Percentiles rank a stretch among this genome's conserved stretches.
phyloP scores from a whole-genome alignment of 2,329 filamentous ascomycete genomes.

The Aspergillus uvarum region DNA sequence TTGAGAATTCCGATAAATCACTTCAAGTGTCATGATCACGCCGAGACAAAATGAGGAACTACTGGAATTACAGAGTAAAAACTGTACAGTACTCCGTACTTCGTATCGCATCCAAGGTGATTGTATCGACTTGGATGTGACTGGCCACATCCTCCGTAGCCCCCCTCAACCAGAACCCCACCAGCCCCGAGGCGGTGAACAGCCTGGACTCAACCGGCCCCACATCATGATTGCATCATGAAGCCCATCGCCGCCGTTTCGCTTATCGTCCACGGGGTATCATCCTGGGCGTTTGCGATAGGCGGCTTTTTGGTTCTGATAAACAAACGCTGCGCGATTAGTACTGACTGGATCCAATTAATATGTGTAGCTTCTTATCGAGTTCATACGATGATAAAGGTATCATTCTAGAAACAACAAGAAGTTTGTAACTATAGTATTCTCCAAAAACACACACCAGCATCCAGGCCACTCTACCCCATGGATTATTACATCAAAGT shows the following conservation, averaged over 20 bases:
- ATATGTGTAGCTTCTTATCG: too few species aligned
- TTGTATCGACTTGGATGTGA: constrained; percentile 15
- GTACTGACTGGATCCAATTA: too few species aligned
- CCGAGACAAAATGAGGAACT: background rate
- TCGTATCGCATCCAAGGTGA: constrained; percentile 1
- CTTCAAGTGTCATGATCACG: too few species aligned
- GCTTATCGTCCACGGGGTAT: background rate
- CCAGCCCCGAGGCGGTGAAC: constrained; percentile 11
- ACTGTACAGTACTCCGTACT: background rate
- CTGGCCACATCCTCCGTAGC: constrained; percentile 2
- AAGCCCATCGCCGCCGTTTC: background rate
- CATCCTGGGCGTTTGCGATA: background rate
- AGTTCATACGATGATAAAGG: too few species aligned
- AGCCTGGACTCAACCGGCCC: constrained; percentile 3
- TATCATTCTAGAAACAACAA: too few species aligned
- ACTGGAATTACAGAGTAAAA: too few species aligned
- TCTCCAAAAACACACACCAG: too few species aligned
- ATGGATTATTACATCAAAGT: too few species aligned
- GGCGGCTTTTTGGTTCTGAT: background rate
- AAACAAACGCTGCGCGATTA: background rate
- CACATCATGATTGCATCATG: constrained; percentile 7
- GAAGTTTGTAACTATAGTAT: too few species aligned
- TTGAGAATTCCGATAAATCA: too few species aligned
- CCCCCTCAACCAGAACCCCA: constrained; percentile 1
- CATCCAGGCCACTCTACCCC: too few species aligned